These are phyloP conservation scores for Naematelia aurantialba DNA, from an alignment of 768 basidiomycete species.

Conservation along the genomic window DNA sequence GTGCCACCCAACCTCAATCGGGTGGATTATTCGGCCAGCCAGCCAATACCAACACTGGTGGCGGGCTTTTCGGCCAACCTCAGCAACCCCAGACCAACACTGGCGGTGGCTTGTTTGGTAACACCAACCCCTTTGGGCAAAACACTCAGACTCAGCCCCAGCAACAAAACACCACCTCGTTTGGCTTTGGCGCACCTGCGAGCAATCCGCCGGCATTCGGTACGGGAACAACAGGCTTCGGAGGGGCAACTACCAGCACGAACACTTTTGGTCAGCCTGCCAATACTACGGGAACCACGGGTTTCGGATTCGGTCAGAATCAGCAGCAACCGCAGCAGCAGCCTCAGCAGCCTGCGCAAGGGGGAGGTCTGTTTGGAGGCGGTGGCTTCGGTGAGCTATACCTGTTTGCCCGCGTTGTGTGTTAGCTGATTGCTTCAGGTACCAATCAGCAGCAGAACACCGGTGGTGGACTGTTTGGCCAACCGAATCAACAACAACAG, in stretches of 20 bases:
- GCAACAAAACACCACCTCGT: slow-evolving; percentile 32
- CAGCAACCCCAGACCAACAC: slow-evolving; percentile 27
- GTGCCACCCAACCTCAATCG: slow-evolving; percentile 22
- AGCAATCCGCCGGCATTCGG: slow-evolving; percentile 42
- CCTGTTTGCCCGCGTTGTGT: too few species aligned
- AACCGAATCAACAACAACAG: slow-evolving; percentile 22
- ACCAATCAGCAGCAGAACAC: slow-evolving; percentile 10
- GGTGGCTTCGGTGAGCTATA: background rate
- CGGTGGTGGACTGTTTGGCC: slow-evolving; percentile 45
- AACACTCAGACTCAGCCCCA: slow-evolving; percentile 9
- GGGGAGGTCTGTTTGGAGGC: slow-evolving; percentile 7
- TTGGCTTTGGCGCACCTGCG: slow-evolving; percentile 5
- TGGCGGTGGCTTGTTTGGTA: slow-evolving; percentile 49
- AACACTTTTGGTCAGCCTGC: slow-evolving; percentile 43
- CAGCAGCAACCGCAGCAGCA: slow-evolving; percentile 49
- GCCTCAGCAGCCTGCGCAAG: slow-evolving; percentile 18
- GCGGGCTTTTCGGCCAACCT: slow-evolving; percentile 40
- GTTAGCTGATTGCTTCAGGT: too few species aligned
- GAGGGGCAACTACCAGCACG: slow-evolving; percentile 26
- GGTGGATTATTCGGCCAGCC: slow-evolving; percentile 44
- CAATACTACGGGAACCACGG: slow-evolving; percentile 33
- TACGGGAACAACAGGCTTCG: slow-evolving; percentile 13
- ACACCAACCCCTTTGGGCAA: slow-evolving; percentile 32
- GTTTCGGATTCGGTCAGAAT: slow-evolving; percentile 40
- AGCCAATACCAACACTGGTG: slow-evolving; percentile 14